Base-by-base conservation (phyloP, 225 moss, liverwort and hornwort species). In the Antitrichia curtipendula region DNA sequence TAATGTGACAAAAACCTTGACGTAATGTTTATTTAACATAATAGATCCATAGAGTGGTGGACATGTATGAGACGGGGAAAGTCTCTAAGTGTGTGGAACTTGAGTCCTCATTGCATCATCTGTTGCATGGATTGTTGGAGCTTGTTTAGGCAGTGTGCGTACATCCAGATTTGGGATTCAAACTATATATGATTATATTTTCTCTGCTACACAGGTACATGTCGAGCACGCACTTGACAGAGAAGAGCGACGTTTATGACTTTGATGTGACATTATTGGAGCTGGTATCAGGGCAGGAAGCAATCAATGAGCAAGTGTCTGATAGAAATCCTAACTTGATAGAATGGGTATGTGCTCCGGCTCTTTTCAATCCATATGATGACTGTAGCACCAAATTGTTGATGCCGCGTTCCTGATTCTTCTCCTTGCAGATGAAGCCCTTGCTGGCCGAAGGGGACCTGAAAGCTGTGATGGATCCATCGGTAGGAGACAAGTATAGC, bases 201-300 rank as follows among this genome's bases (percentile, higher is more conserved):
- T 76, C 62, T 61, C 13, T 61, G 16, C 65, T 87, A 16, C 52
- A 53, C 87, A 91, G 91, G 82, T 91, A 83, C 49, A 38, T 72
- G 57, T 69, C 32, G 57, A 87, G n/a, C 59, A 87, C 75, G 29
- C 86, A 79, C 19, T 80, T 92, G 75, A 92, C 91, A 41, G 87
- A 91, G 23, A 89, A 94, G 74, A 92, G 90, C 49, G 87, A 90
- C 54, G 90, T 91, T 50, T 92, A 88, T 41, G 79, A 91, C 82
- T 90, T 94, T n/a, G 87, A 92, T 28, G 80, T 90, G 60, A 82
- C 87, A 63, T 86, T 90, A 68, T 84, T 92, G 85, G 91, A 94
- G 85, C 56, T 92, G 18, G 40, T 69, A 40, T 40, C 24, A 40
- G 22, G 4, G 13, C 13, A 87, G 62, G 84, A 85, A 75, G 71